Conservation (phyloP, 2,329 filamentous ascomycete genomes). For the Epichloe gansuensis region DNA sequence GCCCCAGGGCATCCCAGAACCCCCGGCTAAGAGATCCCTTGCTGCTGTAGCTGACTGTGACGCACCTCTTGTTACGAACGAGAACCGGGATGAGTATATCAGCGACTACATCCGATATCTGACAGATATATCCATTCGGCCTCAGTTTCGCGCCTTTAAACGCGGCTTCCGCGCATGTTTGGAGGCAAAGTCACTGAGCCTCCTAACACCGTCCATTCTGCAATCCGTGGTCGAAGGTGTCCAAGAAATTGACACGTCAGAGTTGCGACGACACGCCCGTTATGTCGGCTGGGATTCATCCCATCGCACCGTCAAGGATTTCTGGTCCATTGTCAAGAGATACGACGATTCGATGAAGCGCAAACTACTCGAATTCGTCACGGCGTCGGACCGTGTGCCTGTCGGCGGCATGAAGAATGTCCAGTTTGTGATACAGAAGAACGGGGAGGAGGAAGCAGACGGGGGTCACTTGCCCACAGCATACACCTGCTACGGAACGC, state of each 20-base stretch:
- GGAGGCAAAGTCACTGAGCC: conserved; percentile 52
- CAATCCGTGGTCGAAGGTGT: conserved; percentile 73
- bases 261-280: conserved; percentile 55
- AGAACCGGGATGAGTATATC: conserved; percentile 67
- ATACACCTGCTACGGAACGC: conserved; percentile 83
- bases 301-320: conserved; percentile 59
- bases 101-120: conserved; percentile 77
- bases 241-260: conserved; percentile 64
- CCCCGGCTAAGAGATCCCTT: conserved; percentile 18
- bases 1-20: conserved; percentile 35
- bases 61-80: conserved; percentile 63
- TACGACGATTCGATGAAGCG: conserved; percentile 59
- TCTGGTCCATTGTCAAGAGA: conserved; percentile 67
- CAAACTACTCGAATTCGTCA: conserved; percentile 83
- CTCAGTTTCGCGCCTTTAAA: conserved; percentile 70
- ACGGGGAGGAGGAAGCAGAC: conserved; percentile 47
- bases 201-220: conserved; percentile 59
- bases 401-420: conserved; percentile 74
- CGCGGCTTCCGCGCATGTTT: conserved; percentile 69
- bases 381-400: conserved; percentile 79
- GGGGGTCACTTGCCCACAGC: conserved; percentile 62
- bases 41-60: conserved; percentile 25
- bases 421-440: conserved; percentile 71
- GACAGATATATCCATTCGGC: conserved; percentile 60
- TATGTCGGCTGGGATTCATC: conserved; percentile 71